These are phyloP conservation scores for Coix lacrymajobi DNA, from an alignment of 176 grass and related monocot species.

Conservation along the genomic window DNA sequence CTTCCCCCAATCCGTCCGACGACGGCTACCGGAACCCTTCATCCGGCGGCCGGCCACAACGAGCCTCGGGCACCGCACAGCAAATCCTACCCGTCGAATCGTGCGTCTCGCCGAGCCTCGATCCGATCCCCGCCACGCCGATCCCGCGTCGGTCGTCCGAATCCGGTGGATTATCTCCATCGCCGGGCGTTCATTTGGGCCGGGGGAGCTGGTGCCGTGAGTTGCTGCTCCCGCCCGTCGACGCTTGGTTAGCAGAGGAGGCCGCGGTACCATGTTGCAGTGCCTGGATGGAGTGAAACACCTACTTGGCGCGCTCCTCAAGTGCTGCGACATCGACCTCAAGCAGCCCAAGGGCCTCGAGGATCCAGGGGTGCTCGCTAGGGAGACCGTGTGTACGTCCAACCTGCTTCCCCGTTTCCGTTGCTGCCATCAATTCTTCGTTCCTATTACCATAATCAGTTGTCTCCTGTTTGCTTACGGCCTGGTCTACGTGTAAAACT, in stretches of 20 bases:
- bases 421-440: background rate
- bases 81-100: slow-evolving; percentile 1
- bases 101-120: background rate
- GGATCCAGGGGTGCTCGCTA: slow-evolving; percentile 70
- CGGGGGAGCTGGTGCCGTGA: background rate
- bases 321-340: slow-evolving; percentile 64
- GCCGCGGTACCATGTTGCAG: slow-evolving; percentile 65
- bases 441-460: background rate
- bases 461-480: background rate
- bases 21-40: background rate
- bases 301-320: slow-evolving; percentile 48
- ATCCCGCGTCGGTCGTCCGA: background rate
- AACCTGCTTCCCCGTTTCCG: background rate
- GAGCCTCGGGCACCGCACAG: background rate
- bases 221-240: background rate
- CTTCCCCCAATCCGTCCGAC: slow-evolving; percentile 20
- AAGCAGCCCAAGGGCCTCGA: slow-evolving; percentile 67
- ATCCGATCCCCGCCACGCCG: background rate
- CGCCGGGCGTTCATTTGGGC: background rate
- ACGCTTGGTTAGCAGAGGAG: background rate
- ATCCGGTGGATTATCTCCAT: background rate
- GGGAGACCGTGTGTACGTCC: slow-evolving; percentile 85
- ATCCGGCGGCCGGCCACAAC: background rate
- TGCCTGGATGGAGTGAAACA: slow-evolving; percentile 76
- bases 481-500: background rate